Base-by-base conservation (phyloP, 169 alveolate species). In the Ichthyophthirius multifiliis region DNA sequence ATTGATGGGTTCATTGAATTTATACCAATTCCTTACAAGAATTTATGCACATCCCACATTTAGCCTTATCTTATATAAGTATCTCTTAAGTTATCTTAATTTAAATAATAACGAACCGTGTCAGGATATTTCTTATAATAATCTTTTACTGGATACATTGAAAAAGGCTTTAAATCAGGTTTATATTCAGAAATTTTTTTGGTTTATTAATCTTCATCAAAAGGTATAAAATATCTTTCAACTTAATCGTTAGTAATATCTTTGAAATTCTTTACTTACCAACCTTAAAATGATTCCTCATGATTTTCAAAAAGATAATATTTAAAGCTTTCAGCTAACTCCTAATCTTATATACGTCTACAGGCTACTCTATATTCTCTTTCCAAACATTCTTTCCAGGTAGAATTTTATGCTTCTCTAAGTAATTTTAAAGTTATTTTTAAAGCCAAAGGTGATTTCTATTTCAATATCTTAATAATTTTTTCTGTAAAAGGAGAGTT, bases 281-380 rank as follows among this genome's bases (percentile, higher is more conserved):
- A 43, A 15, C 7, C 39, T 35, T 47, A 16, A 32, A 18, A 18
- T 64, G 41, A 3, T 39, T 64, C 65, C 32, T 41, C 37, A 82
- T 16, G 27, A 48, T 20, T 16, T 47, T 43, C 46, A n/a, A 18
- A 47, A 1, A 67, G 12, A n/a, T 37, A 27, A n/a, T 75, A 62
- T 10, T 55, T 13, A 12, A 75, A 35, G 2, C 80, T 65, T 13
- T 32, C 18, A 32, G 39, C 76, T 20, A 84, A 78, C 13, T 84
- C 90, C 5, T 43, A 7, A 35, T 75, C 88, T 37, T 44, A 34
- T 32, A 84, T 71, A 47, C 75, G 65, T 30, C 82, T 78, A n/a
- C 71, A 32, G 6, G 79, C 82, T 6, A 84, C 90, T 65, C 75
- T 67, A 34, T 77, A 64, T 73, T 84, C 90, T 39, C 71, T 76